phyloP scores from a whole-genome alignment of 257 asterid species.

The Nemophila menziesii region DNA sequence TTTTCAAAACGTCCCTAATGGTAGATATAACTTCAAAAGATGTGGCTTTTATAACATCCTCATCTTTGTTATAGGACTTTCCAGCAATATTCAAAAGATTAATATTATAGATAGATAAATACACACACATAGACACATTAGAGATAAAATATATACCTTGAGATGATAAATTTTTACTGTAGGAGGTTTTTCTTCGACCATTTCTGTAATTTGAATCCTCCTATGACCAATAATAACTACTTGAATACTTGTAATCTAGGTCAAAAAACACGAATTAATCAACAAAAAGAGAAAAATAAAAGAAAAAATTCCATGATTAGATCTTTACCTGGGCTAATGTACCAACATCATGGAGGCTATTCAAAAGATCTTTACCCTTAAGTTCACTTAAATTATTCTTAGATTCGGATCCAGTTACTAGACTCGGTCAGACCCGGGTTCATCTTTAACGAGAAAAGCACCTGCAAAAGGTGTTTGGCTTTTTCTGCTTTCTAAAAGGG shows the following conservation, averaged over 20 bases:
- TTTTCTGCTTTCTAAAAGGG: conserved; percentile 73
- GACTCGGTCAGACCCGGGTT: conserved; percentile 43
- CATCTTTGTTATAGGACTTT: conserved; percentile 69
- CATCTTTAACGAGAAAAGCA: conserved; percentile 90
- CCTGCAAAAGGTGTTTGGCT: conserved; percentile 98
- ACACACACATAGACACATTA: conserved; percentile 4
- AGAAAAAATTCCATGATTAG: conserved; percentile 13
- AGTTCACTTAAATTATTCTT: conserved; percentile 59
- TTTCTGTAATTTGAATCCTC: conserved; percentile 79
- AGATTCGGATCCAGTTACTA: conserved; percentile 27
- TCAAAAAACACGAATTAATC: too few species aligned
- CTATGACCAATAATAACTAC: conserved; percentile 92
- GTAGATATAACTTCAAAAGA: conserved; percentile 92
- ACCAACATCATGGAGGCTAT: conserved; percentile 90
- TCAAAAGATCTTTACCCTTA: conserved; percentile 72
- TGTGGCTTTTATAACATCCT: conserved; percentile 87
- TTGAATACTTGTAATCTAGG: conserved; percentile 79
- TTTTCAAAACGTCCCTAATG: too few species aligned
- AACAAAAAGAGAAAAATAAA: conserved; percentile 1
- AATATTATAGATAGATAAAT: conserved; percentile 16
- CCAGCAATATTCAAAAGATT: too few species aligned
- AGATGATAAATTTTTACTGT: conserved; percentile 92
- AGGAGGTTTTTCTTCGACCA: conserved; percentile 95
- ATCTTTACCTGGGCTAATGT: conserved; percentile 90
- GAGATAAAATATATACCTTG: conserved; percentile 41